Percentiles rank a stretch among this genome's conserved stretches.
Conservation (phyloP, 2,329 filamentous ascomycete species). For the Triangularia verruculosa region DNA sequence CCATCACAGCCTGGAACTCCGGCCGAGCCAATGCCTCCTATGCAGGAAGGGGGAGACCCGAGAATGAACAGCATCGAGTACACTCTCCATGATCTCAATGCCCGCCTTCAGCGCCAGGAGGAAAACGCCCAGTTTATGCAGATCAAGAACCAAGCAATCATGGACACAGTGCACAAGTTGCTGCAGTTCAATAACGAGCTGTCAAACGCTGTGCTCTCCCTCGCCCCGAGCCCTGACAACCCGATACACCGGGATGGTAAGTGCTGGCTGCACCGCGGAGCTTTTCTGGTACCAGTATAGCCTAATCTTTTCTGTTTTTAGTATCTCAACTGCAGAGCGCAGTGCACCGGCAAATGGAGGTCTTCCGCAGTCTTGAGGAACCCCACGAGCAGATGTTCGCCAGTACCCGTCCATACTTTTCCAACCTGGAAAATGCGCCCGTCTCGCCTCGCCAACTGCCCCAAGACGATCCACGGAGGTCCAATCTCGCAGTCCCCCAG, state of each 20-base stretch:
- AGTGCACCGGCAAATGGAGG: slow-evolving; percentile 59
- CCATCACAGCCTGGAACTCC: slow-evolving; percentile 81
- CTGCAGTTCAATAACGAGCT: slow-evolving; percentile 81
- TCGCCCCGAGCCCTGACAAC: slow-evolving; percentile 74
- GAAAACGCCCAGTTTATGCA: slow-evolving; percentile 78
- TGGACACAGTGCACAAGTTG: slow-evolving; percentile 72
- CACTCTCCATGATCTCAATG: slow-evolving; percentile 74
- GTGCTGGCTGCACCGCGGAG: slow-evolving; percentile 34
- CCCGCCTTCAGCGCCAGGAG: slow-evolving; percentile 75
- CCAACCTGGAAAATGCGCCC: slow-evolving; percentile 69
- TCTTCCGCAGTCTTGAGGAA: slow-evolving; percentile 57
- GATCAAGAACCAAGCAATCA: slow-evolving; percentile 74
- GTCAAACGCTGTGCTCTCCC: slow-evolving; percentile 67
- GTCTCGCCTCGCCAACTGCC: slow-evolving; percentile 85
- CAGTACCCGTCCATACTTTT: slow-evolving; percentile 64
- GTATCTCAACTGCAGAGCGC: slow-evolving; percentile 57
- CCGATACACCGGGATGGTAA: slow-evolving; percentile 78
- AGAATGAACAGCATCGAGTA: slow-evolving; percentile 76
- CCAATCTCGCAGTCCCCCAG: slow-evolving; percentile 62
- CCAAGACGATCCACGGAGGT: slow-evolving; percentile 76
- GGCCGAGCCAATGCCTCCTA: slow-evolving; percentile 69
- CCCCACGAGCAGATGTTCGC: slow-evolving; percentile 65
- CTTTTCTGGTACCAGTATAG: slow-evolving; percentile 15
- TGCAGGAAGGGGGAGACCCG: slow-evolving; percentile 72
- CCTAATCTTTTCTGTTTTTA: slow-evolving; percentile 32